Evolutionary conservation across 225 moss, liverwort and hornwort species (phyloP).

Genomic region (Rhytidiadelphus loreus): DNA sequence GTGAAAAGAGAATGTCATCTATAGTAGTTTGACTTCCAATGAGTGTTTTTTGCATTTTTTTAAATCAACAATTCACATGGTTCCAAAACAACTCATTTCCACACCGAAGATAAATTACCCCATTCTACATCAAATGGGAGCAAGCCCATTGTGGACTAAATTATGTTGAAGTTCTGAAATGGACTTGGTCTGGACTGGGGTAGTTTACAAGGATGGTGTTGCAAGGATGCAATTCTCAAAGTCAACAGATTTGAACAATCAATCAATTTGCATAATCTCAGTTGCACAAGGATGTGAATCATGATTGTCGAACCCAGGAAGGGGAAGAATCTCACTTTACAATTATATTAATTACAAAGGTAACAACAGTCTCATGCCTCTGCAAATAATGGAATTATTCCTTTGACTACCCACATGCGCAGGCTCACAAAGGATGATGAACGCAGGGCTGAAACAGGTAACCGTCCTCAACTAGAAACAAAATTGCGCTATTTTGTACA

Average conservation of each 20-base stretch:
- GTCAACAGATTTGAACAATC: background rate
- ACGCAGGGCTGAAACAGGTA: background rate
- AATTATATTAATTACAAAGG: background rate
- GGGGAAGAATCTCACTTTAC: conserved; percentile 7
- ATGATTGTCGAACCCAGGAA: background rate
- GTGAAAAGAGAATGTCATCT: too few species aligned
- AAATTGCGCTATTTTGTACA: conserved; percentile 20
- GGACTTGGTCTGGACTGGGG: too few species aligned
- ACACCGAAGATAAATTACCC: too few species aligned
- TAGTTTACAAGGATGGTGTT: background rate
- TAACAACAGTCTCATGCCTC: background rate
- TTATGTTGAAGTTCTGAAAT: too few species aligned
- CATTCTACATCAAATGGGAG: too few species aligned
- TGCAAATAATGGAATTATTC: background rate
- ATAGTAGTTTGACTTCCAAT: too few species aligned
- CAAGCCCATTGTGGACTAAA: too few species aligned
- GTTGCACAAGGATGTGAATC: background rate
- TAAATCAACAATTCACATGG: too few species aligned
- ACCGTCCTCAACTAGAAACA: background rate
- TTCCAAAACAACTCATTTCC: too few species aligned
- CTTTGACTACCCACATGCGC: background rate
- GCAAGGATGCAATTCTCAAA: background rate
- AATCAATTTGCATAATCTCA: background rate
- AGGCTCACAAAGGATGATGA: background rate
- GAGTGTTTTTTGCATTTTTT: too few species aligned